phyloP scores from a whole-genome alignment of 345 rosid genomes.

The Trapa bicornis region DNA sequence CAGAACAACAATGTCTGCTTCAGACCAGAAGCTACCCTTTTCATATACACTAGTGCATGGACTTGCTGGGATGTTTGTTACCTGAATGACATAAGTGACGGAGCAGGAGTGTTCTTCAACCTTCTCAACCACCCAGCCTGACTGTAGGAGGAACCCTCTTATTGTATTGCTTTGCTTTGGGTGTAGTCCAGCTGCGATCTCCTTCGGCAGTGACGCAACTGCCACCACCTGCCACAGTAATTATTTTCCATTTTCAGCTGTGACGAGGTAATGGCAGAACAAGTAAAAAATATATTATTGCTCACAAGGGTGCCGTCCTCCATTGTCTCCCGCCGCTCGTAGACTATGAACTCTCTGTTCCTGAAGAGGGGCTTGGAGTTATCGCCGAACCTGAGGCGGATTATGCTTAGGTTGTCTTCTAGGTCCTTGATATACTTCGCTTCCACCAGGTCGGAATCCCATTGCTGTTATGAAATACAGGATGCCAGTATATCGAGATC shows the following conservation, averaged over 20 bases:
- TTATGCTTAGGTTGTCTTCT: constrained; percentile 62
- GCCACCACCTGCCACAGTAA: constrained; percentile 42
- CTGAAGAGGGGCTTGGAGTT: constrained; percentile 59
- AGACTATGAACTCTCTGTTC: constrained; percentile 73
- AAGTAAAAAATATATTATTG: not conserved
- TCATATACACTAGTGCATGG: too few species aligned
- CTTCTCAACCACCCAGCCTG: constrained; percentile 90
- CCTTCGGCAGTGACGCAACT: constrained; percentile 67
- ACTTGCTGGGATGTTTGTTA: not conserved
- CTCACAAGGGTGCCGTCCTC: constrained; percentile 70
- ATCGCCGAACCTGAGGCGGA: constrained; percentile 54
- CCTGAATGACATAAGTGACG: constrained; percentile 76
- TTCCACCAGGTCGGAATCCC: constrained; percentile 76
- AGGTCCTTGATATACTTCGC: constrained; percentile 51
- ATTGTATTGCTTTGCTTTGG: constrained; percentile 52
- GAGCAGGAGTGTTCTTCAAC: constrained; percentile 53
- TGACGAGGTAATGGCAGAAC: not conserved
- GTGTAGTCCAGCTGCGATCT: constrained; percentile 65
- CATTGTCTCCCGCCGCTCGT: constrained; percentile 70
- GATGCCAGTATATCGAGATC: not conserved
- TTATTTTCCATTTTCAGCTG: not conserved
- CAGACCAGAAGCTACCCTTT: not conserved
- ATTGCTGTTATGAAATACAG: constrained; percentile 35
- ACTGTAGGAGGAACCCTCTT: constrained; percentile 55
- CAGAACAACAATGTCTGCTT: not conserved